phyloP scores from a whole-genome alignment of 1,284 basidiomycete genomes.

The Sanguinoderma infundibulare region DNA sequence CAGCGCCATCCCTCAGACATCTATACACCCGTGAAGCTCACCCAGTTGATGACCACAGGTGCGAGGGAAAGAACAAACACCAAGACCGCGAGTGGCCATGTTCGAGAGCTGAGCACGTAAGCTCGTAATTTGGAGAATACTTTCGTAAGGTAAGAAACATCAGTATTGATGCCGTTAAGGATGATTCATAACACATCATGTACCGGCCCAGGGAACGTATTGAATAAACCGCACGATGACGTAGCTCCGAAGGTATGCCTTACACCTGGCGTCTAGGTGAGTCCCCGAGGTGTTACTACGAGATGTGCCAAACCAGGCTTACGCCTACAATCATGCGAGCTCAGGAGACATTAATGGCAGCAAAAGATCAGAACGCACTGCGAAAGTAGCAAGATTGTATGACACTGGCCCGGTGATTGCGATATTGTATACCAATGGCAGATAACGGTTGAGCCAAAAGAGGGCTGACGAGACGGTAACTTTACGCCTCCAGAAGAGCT shows the following conservation, averaged over 20 bases:
- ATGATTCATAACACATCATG: too few relatives aligned
- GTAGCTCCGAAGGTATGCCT: neutral
- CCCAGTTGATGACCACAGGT: slow-evolving; percentile 2
- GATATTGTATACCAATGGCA: neutral
- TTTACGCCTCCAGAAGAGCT: slow-evolving; percentile 12
- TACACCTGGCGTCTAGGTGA: neutral
- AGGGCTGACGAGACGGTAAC: slow-evolving; percentile 3
- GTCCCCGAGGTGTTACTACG: too few relatives aligned
- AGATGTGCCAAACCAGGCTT: neutral
- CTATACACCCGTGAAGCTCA: neutral
- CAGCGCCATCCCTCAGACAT: too few relatives aligned
- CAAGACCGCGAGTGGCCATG: neutral
- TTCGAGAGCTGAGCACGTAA: slow-evolving; percentile 1
- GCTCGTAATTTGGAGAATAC: slow-evolving; percentile 3
- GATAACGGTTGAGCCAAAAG: slow-evolving; percentile 13
- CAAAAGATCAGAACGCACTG: neutral
- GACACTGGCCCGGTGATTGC: neutral
- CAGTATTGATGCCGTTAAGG: neutral
- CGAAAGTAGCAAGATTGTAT: neutral
- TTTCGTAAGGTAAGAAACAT: neutral
- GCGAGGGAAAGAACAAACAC: neutral
- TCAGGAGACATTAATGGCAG: neutral
- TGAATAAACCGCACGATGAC: neutral
- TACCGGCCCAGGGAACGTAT: slow-evolving; percentile 9
- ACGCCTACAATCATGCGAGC: neutral